These are phyloP conservation scores for Leptographium radiaticola DNA, from an alignment of 2,329 filamentous ascomycete species.

Conservation along the genomic window DNA sequence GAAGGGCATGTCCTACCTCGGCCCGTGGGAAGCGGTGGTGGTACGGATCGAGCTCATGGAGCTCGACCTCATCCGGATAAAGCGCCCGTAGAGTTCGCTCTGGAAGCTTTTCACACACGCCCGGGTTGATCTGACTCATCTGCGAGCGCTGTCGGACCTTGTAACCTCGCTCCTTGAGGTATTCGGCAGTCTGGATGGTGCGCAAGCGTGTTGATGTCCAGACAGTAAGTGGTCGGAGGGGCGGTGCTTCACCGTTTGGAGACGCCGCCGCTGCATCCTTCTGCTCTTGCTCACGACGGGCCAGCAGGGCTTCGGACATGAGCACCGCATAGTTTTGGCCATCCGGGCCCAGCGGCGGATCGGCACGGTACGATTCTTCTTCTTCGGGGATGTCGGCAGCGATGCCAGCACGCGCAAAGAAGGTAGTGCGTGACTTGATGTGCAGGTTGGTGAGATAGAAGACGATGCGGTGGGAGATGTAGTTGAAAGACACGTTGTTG, in stretches of 20 bases:
- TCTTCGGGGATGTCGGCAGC: constrained; percentile 77
- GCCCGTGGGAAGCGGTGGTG: constrained; percentile 92
- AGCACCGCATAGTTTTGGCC: constrained; percentile 70
- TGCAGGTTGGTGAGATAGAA: constrained; percentile 97
- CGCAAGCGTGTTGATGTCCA: constrained; percentile 91
- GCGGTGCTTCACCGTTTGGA: constrained; percentile 50
- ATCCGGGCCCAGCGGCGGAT: constrained; percentile 69
- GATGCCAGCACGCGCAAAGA: constrained; percentile 79
- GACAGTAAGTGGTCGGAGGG: constrained; percentile 57
- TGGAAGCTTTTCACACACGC: constrained; percentile 87
- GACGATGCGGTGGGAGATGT: constrained; percentile 91
- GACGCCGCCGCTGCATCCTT: constrained; percentile 54
- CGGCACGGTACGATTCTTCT: constrained; percentile 83
- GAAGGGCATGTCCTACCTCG: constrained; percentile 46
- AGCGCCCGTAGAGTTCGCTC: constrained; percentile 67
- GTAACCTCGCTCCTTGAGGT: constrained; percentile 66
- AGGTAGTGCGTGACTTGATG: constrained; percentile 88
- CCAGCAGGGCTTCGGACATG: constrained; percentile 73
- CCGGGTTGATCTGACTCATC: constrained; percentile 94
- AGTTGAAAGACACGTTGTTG: constrained; percentile 95
- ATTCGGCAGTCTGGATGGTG: constrained; percentile 80
- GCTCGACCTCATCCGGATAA: constrained; percentile 82
- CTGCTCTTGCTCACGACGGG: constrained; percentile 73
- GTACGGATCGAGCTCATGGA: constrained; percentile 90
- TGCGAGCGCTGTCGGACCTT: constrained; percentile 85